Evolutionary conservation across 1,139 yeast genomes (phyloP).

Genomic region (Sugiyamaella sp.): DNA sequence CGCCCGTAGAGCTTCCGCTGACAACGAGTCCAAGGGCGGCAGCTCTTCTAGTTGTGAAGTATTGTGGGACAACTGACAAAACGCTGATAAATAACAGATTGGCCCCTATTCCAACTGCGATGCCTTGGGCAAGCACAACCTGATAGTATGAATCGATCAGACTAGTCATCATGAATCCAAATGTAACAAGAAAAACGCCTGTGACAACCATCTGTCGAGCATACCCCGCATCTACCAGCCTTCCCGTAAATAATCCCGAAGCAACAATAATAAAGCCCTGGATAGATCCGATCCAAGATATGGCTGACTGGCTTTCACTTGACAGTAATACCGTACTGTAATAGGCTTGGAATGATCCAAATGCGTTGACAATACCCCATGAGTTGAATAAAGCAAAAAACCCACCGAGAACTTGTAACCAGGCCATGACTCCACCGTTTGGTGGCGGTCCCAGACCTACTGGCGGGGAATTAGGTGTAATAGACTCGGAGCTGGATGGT

Average conservation of each 20-base stretch:
- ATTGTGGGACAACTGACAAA: slow-evolving; percentile 46
- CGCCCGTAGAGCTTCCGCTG: slow-evolving; percentile 57
- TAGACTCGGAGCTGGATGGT: not conserved
- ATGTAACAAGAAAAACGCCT: slow-evolving; percentile 52
- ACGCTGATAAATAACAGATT: slow-evolving; percentile 43
- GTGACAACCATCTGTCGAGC: slow-evolving; percentile 37
- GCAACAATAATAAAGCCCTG: slow-evolving; percentile 54
- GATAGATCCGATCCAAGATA: slow-evolving; percentile 69
- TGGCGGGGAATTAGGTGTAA: not conserved
- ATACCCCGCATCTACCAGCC: slow-evolving; percentile 55
- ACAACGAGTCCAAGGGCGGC: slow-evolving; percentile 60
- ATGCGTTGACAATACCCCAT: slow-evolving; percentile 62
- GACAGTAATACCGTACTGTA: slow-evolving; percentile 52
- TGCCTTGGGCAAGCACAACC: slow-evolving; percentile 59
- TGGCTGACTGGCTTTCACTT: slow-evolving; percentile 47
- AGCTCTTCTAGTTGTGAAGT: slow-evolving; percentile 56
- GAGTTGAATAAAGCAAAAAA: slow-evolving; percentile 55
- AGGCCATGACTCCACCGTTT: slow-evolving; percentile 39
- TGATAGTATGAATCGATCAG: slow-evolving; percentile 55
- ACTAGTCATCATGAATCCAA: slow-evolving; percentile 58
- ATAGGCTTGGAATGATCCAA: slow-evolving; percentile 66
- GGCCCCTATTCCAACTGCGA: slow-evolving; percentile 56
- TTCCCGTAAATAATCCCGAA: slow-evolving; percentile 60
- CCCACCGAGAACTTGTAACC: slow-evolving; percentile 41
- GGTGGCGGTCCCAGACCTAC: slow-evolving; percentile 32